Percentiles rank a stretch among this genome's conserved stretches.
phyloP scores from a whole-genome alignment of 2,329 filamentous ascomycete species.

The Sclerotinia spermophila region DNA sequence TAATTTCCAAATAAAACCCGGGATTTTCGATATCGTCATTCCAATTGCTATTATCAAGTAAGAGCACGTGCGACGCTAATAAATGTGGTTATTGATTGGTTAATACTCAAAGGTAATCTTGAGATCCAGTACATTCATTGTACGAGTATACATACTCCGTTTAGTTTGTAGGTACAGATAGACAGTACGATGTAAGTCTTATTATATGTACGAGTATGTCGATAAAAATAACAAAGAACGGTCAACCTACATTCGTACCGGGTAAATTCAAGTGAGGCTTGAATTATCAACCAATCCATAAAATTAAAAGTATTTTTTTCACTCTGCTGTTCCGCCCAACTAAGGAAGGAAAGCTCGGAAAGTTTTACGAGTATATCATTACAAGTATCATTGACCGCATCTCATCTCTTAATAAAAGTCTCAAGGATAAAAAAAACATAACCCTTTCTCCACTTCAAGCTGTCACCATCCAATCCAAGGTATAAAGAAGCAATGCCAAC shows the following conservation, averaged over 20 bases:
- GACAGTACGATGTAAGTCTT: too few species aligned
- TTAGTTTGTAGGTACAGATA: too few species aligned
- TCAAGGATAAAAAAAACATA: not conserved
- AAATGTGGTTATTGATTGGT: not conserved
- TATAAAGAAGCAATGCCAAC: not conserved
- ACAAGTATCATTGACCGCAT: not conserved
- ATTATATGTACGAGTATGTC: not conserved
- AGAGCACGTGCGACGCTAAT: constrained; percentile 8
- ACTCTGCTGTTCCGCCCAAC: not conserved
- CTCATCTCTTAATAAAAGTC: too few species aligned
- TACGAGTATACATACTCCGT: too few species aligned
- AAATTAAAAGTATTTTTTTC: not conserved
- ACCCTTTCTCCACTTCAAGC: constrained; percentile 2
- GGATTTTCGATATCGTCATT: constrained; percentile 10
- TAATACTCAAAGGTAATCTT: not conserved
- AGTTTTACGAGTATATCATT: not conserved
- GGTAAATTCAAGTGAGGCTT: too few species aligned
- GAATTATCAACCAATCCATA: too few species aligned
- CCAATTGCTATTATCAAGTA: not conserved
- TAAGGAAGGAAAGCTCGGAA: not conserved
- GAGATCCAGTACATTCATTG: too few species aligned
- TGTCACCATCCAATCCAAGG: not conserved
- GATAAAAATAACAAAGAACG: not conserved
- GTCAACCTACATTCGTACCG: too few species aligned
- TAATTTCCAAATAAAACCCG: not conserved